phyloP scores from a whole-genome alignment of 176 grass and related monocot genomes.

The Raddia guianensis region DNA sequence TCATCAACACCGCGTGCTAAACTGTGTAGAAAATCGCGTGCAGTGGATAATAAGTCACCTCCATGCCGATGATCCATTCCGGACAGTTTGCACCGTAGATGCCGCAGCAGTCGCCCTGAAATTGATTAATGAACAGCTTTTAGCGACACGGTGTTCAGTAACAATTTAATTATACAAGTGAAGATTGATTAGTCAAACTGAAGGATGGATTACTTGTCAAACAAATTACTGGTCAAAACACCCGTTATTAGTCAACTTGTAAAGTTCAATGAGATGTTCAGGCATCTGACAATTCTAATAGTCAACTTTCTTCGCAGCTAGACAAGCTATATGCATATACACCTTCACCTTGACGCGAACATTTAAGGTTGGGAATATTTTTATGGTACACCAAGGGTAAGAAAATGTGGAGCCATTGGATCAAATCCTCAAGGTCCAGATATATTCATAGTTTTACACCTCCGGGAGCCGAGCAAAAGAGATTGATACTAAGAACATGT shows the following conservation, averaged over 20 bases:
- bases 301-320: conserved; percentile 27
- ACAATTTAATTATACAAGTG: background rate
- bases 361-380: background rate
- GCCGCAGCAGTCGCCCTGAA: conserved; percentile 67
- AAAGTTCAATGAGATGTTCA: background rate
- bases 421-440: too few species aligned
- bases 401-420: too few species aligned
- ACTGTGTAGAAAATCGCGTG: background rate
- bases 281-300: background rate
- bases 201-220: background rate
- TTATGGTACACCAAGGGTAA: too few species aligned
- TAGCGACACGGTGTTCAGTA: background rate
- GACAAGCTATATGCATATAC: background rate
- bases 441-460: too few species aligned
- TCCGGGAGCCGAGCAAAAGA: too few species aligned
- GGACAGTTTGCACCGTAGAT: conserved; percentile 85
- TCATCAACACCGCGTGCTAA: background rate
- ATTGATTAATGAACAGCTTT: background rate
- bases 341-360: background rate
- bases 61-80: conserved; percentile 91
- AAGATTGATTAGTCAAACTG: background rate
- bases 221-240: background rate
- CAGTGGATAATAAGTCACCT: conserved; percentile 44
- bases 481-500: too few species aligned
- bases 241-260: background rate